Base-by-base conservation (phyloP, 108 stramenopile genomes). In the Cyclotella cryptica region DNA sequence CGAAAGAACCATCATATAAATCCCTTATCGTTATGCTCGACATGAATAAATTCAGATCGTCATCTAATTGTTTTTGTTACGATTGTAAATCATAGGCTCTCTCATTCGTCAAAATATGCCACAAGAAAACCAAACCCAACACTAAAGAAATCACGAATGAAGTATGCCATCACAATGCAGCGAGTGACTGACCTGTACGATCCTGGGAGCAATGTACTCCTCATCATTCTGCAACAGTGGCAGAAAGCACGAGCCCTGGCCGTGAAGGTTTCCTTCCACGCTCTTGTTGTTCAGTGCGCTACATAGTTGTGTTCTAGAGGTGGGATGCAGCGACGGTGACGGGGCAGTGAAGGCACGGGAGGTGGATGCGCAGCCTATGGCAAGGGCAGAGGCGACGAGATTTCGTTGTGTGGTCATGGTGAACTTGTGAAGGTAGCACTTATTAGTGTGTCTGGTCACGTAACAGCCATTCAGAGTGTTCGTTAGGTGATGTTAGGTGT, bases 171-270 rank as follows among this genome's bases (percentile, higher is more conserved):
- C 15, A 44, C 40, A n/a, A n/a, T n/a, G n/a, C n/a, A n/a, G n/a
- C n/a, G n/a, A n/a, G n/a, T n/a, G n/a, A 77, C 87, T 39, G 69
- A 89, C 91, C 91, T 89, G 90, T 51, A 95, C 80, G 69, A 95
- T 95, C 46, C 94, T 79, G 9, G 94, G 94, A 69, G 89, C 89
- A 65, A 87, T 90, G 65, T 90, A 90, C 54, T 95, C 92, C 45
- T 92, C 87, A 46, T 93, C 92, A 47, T 90, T 84, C 71, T 95
- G 94, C 59, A 85, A 85, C 71, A 95, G 64, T 0, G 94, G 92
- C 18, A 95, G 72, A 68, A 93, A 95, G 75, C 94, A 93, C 11
- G 92, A 87, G 22, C 85, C 77, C 71, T 90, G 70, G 1, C 94
- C 94, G 64, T 95, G 94, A 14, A 83, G 46, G 47, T 75, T 75